Evolutionary conservation across 164 flowering plant species (phyloP), one percentile per base, ranked within the genome.

Genomic region (Umbilicus rupestris): DNA sequence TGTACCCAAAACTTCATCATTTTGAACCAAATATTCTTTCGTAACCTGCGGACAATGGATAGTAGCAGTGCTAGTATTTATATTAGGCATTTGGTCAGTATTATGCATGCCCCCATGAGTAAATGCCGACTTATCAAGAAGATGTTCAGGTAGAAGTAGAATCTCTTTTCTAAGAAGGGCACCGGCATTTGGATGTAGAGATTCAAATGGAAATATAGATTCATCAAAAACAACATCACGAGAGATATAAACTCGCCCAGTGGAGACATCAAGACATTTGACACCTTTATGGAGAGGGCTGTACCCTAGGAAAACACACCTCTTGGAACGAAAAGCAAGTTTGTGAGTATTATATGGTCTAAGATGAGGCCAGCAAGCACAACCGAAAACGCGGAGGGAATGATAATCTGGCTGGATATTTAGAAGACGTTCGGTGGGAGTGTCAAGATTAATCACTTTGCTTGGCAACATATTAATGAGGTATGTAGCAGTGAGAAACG

Each of bases 181-280:
- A 44, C 46, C 46, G 9, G 46, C 46, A 44, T 44, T 44, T 7
- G 46, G 46, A 44, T 44, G 46, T 1, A 44, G 46, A 44, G 10
- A 7, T 44, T 44, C 15, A 55, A 55, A 55, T 9, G 20, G 60
- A 24, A 55, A 55, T 4, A 55, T 9, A 19, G 31, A 20, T 20
- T 55, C 60, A 55, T 55, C 60, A 55, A 55, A 55, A 19, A 55
- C 60, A 7, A 55, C 60, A 24, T 55, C n/a, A 9, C 60, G 24
- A 55, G 60, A 55, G 4, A 28, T 55, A 17, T 22, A 55, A 7
- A 55, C 60, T 3, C 31, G 24, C 4, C 31, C 31, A 9, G 26
- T 55, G 31, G 60, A 9, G 28, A 20, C 11, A 55, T 55, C 30
- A 6, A 55, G 60, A 55, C 60, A 55, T 28, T 12, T 7, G 19